Evolutionary conservation across 768 basidiomycete species (phyloP), one percentile per base, ranked within the genome.

Genomic region (Heimioporus sp.): DNA sequence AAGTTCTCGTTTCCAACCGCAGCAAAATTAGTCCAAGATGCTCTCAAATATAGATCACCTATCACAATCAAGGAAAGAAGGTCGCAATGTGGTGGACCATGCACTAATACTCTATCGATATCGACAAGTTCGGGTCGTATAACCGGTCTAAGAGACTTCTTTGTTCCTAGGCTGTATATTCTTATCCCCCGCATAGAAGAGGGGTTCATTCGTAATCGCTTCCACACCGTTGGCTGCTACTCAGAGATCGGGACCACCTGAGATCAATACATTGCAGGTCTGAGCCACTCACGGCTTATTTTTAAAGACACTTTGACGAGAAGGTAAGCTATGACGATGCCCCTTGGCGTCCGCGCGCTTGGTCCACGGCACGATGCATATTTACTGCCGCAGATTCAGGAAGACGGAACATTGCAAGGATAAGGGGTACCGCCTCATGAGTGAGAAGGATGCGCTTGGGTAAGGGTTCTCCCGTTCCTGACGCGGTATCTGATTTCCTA

Each of bases 301-400:
- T 36, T 34, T 16, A 42, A 46, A 10, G 13, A 41, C 12, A 16
- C 17, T 30, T 52, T 56, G 40, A 37, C 10, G 48, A n/a, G 28
- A 31, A 16, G 21, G 39, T 28, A 16, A 44, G 48, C 44, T 46
- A 54, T 20, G 56, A 45, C 37, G 46, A 55, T 47, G 45, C 24
- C 54, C 47, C 49, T 21, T 73, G 45, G 38, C 78, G 69, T 15
- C 61, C 49, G 34, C 60, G 63, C 44, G 72, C 75, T 64, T 91
- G 88, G 53, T 83, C 81, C 12, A 89, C 65, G 5, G 87, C 89
- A 34, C 86, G 80, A 56, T 79, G 73, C 40, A 90, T 65, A 59
- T 85, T 80, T 32, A 73, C 67, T 24, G 70, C 72, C 28, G 78
- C 72, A 21, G 69, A 71, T 30, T 71, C 58, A 10, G 78, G 72